phyloP scores from a whole-genome alignment of 768 basidiomycete genomes.

The Leucocoprinus sp. region DNA sequence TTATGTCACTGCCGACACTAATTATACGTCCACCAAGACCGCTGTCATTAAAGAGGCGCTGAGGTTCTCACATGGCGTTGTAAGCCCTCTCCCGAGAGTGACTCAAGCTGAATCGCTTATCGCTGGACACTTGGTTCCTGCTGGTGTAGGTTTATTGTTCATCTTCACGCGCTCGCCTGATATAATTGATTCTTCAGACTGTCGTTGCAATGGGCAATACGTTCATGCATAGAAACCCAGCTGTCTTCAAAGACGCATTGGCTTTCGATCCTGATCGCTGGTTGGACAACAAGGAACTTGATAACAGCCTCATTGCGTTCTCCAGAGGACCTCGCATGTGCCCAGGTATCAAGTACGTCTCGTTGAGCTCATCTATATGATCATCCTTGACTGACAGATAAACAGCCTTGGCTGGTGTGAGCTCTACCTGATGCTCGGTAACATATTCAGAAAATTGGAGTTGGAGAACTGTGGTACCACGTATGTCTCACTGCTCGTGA shows the following conservation, averaged over 20 bases:
- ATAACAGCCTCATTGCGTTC: constrained; percentile 34
- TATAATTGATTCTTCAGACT: constrained; percentile 21
- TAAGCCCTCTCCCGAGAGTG: constrained; percentile 31
- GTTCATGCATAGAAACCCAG: constrained; percentile 30
- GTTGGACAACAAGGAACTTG: constrained; percentile 28
- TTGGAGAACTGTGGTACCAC: neutral
- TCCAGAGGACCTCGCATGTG: constrained; percentile 38
- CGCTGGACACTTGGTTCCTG: constrained; percentile 28
- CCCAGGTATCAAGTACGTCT: constrained; percentile 30
- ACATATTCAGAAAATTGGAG: constrained; percentile 3
- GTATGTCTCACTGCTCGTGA: neutral
- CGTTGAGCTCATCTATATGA: neutral
- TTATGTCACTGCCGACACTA: neutral
- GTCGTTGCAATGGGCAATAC: constrained; percentile 32
- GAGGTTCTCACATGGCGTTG: constrained; percentile 31
- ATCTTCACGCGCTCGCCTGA: neutral
- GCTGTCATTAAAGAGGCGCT: constrained; percentile 42
- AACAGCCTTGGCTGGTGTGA: constrained; percentile 1
- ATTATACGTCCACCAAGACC: constrained; percentile 22
- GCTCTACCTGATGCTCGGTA: constrained; percentile 2
- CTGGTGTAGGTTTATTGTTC: constrained; percentile 23
- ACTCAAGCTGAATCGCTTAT: constrained; percentile 27
- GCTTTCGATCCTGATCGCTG: constrained; percentile 36
- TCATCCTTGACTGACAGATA: neutral
- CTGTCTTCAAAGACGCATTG: constrained; percentile 32